Base-by-base conservation (phyloP, 2,329 filamentous ascomycete genomes). In the Lachnellula occidentalis region DNA sequence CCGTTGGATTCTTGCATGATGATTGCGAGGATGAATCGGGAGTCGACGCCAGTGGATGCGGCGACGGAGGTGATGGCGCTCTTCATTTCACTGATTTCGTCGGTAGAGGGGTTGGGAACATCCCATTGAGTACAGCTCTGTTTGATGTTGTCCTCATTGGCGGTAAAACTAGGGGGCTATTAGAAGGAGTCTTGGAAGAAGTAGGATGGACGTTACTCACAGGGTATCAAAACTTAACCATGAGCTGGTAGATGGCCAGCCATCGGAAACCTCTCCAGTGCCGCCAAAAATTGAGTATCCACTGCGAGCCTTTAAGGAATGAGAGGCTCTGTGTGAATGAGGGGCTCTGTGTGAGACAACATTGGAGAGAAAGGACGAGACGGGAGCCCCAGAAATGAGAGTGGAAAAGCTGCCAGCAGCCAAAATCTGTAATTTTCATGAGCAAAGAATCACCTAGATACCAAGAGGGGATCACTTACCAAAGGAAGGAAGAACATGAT, bases 1-100 rank as follows among this genome's bases (percentile, higher is more conserved):
- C 67, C 66, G 45, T 61, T 64, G 9, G 62, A 62, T 46, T 70
- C 68, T 57, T 70, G 67, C 54, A 69, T 63, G 11, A 69, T 63
- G 15, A 66, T 59, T 12, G 68, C 68, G 5, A 70, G 59, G 34
- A 69, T 66, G 56, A 69, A 67, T 8, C 66, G 60, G 15, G 62
- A 58, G 52, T 70, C 66, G 19, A 70, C 58, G 22, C 47, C 47
- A 4, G 56, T 51, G 24, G 43, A 27, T 3, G 36, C 39, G 19
- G 53, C 46, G 4, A 53, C 43, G 19, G 39, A 39, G 21, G 42
- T 21, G 43, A 58, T 50, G 14, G 42, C 48, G 34, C 19, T 36
- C 22, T 48, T 36, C 24, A 59, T 52, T n/a, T 53, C 46, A 8
- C n/a, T 34, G 24, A 56, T 41, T 31, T 58, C 56, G 14, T 42